Evolutionary conservation across 2,329 filamentous ascomycete species (phyloP), one percentile per base, ranked within the genome.

Genomic region (Aspergillus sp.): DNA sequence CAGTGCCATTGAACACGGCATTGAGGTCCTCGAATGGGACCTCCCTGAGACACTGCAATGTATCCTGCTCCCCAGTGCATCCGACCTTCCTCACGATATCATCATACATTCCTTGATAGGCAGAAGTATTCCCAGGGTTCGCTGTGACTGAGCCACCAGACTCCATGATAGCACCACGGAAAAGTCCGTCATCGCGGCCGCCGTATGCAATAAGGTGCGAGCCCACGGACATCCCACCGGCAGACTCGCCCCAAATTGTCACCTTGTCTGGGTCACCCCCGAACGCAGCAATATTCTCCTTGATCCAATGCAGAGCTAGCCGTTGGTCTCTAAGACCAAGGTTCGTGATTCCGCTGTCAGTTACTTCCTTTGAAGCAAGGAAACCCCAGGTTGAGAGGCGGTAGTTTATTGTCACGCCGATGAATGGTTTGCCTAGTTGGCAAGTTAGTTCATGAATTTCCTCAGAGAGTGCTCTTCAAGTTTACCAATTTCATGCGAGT

Each of bases 31-130:
- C 76, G 68, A 87, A 89, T 26, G 82, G 77, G 2, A 85, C 72
- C 1, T 71, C 71, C 22, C 90, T 85, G 11, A 96, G 82, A 68
- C 89, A 92, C 12, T 80, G 78, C 9, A 91, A 78, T 0, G 84
- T 85, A 66, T 89, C 82, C 1, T 71, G 66, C 1, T 80, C 74
- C 4, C 76, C 69, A 2, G 79, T 74, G 74, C 90, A 95, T 48
- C 80, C 86, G 0, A 84, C 85, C 26, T 78, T 76, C 2, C 71
- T 65, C 6, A 88, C 83, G 3, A 92, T 82, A 0, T 76, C 73
- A 66, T 91, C 80, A 66, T 90, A 92, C 4, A 85, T 75, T 0
- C 81, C 56, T 52, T 69, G 68, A 30, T 64, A 78, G 13, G 66
- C 70, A 3, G 73, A 72, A 12, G 71, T 69, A 44, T 78, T 78